phyloP scores from a whole-genome alignment of 352 stramenopile species.

The Phytophthora multivora region DNA sequence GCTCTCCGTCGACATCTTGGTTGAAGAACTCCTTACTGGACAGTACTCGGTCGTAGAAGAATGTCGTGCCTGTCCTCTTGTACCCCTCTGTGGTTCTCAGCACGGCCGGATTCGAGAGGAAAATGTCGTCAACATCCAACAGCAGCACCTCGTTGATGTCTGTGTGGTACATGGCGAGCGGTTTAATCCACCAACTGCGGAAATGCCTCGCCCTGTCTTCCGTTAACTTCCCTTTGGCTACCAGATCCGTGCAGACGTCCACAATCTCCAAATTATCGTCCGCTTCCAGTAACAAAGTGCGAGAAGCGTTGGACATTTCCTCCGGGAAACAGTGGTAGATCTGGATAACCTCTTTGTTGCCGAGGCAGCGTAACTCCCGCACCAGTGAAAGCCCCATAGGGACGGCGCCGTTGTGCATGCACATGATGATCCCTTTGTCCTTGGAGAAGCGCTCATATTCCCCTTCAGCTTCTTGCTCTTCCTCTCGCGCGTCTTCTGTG shows the following conservation, averaged over 20 bases:
- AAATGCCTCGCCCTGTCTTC: conserved; percentile 44
- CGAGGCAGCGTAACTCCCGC: conserved; percentile 39
- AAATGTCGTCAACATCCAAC: conserved; percentile 57
- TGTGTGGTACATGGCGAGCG: conserved; percentile 57
- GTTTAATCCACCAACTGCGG: conserved; percentile 72
- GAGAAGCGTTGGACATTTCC: conserved; percentile 36
- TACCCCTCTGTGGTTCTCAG: conserved; percentile 51
- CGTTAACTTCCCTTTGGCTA: conserved; percentile 26
- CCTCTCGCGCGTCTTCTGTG: neutral
- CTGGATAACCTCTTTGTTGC: conserved; percentile 46
- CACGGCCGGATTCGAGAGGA: conserved; percentile 48
- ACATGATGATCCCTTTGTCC: conserved; percentile 47
- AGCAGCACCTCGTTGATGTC: conserved; percentile 51
- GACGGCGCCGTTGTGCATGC: conserved; percentile 41
- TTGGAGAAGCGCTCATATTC: neutral
- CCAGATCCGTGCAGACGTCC: conserved; percentile 50
- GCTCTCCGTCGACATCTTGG: conserved; percentile 36
- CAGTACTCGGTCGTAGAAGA: conserved; percentile 77
- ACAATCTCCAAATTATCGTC: conserved; percentile 49
- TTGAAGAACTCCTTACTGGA: conserved; percentile 61
- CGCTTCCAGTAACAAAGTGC: conserved; percentile 21
- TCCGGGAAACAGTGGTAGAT: conserved; percentile 44
- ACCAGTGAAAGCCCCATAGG: conserved; percentile 46
- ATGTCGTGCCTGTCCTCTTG: conserved; percentile 49
- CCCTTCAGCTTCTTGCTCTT: conserved; percentile 8